These are phyloP conservation scores for Schizochytrium sp. DNA, from an alignment of 108 stramenopile species.

Conservation along the genomic window DNA sequence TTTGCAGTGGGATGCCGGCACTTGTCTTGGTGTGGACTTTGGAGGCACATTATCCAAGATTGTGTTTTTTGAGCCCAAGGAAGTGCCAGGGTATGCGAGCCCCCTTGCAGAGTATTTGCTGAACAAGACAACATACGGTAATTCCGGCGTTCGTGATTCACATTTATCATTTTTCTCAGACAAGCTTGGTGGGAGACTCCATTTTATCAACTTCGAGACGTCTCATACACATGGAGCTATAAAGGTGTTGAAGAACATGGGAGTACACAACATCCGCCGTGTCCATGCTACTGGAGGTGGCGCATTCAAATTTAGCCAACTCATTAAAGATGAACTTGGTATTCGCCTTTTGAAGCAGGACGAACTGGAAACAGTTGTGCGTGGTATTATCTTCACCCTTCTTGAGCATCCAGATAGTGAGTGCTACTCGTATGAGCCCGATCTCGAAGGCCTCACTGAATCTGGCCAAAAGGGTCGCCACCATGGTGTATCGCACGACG, in stretches of 20 bases:
- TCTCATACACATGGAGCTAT: constrained; percentile 90
- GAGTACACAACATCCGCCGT: constrained; percentile 63
- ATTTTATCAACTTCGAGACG: constrained; percentile 97
- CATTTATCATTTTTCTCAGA: constrained; percentile 87
- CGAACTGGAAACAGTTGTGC: constrained; percentile 93
- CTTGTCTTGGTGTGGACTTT: constrained; percentile 85
- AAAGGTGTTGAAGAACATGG: constrained; percentile 84
- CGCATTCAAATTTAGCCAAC: constrained; percentile 93
- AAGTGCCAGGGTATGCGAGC: constrained; percentile 36
- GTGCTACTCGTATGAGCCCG: constrained; percentile 93
- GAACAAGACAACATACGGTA: background rate
- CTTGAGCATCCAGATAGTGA: constrained; percentile 89
- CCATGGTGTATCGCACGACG: constrained; percentile 73
- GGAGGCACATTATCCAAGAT: constrained; percentile 96
- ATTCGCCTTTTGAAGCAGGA: constrained; percentile 91
- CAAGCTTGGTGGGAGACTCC: constrained; percentile 89
- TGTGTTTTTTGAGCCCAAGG: constrained; percentile 91
- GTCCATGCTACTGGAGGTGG: constrained; percentile 89
- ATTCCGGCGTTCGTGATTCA: constrained; percentile 86
- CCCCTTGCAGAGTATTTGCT: background rate
- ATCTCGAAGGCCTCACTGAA: background rate
- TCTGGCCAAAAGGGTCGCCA: constrained; percentile 56
- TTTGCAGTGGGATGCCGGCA: constrained; percentile 73
- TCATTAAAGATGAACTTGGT: constrained; percentile 85
- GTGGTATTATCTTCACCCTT: constrained; percentile 93